A percentile compares a stretch with the other conserved stretches of the same genome.
These are phyloP conservation scores for Chimonanthus praecox DNA, from an alignment of 164 flowering plant species.

Conservation along the genomic window DNA sequence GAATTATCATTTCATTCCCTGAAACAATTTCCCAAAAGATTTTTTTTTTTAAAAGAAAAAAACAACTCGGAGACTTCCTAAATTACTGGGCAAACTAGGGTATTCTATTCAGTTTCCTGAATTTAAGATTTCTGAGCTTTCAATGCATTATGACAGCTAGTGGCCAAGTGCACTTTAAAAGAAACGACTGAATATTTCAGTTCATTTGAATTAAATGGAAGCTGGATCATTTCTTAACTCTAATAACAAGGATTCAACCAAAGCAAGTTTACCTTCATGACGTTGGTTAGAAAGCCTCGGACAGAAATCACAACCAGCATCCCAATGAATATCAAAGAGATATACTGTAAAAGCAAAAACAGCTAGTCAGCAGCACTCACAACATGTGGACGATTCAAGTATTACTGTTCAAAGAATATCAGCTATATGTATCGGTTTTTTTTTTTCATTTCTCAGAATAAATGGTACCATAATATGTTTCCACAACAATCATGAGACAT, in stretches of 20 bases:
- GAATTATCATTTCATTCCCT: not conserved
- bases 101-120: not conserved
- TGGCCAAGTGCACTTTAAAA: no score
- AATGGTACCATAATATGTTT: not conserved
- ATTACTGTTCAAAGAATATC: not conserved
- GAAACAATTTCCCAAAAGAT: no score
- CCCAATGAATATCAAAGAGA: slow-evolving; percentile 90
- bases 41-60: no score
- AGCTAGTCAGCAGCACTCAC: not conserved
- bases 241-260: not conserved
- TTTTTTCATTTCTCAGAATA: not conserved
- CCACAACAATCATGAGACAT: not conserved
- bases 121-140: no score
- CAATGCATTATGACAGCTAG: not conserved
- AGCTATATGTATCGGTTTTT: not conserved
- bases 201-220: not conserved
- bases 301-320: slow-evolving; percentile 88
- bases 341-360: slow-evolving; percentile 52
- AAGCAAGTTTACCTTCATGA: slow-evolving; percentile 73
- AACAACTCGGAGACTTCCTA: not conserved
- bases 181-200: not conserved
- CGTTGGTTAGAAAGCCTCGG: slow-evolving; percentile 83
- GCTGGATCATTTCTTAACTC: not conserved
- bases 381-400: not conserved
- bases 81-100: not conserved